Percentiles rank a stretch among this genome's conserved stretches.
These are phyloP conservation scores for Zymoseptoria pseudotritici DNA, from an alignment of 2,329 filamentous ascomycete species.

Conservation along the genomic window DNA sequence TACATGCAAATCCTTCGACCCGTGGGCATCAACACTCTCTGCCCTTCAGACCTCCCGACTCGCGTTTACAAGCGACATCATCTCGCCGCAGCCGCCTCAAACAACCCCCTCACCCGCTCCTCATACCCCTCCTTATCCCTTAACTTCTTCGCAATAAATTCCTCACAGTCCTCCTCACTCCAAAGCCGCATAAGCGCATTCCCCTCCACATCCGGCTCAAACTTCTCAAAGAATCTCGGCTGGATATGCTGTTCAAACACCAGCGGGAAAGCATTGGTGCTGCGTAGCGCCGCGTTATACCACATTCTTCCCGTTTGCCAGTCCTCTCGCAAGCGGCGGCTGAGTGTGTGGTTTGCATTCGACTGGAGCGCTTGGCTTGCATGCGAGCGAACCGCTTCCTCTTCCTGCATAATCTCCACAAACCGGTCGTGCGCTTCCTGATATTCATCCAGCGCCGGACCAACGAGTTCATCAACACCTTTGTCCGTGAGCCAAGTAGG, in stretches of 20 bases:
- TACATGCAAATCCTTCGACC: too few species aligned
- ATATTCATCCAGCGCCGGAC: constrained; percentile 6
- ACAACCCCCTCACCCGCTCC: background rate
- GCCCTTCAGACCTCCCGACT: too few species aligned
- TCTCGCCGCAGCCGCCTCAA: background rate
- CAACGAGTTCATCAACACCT: constrained; percentile 3
- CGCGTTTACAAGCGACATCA: too few species aligned
- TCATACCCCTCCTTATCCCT: background rate
- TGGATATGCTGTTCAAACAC: constrained; percentile 8
- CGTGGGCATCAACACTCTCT: too few species aligned
- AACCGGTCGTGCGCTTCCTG: constrained; percentile 5
- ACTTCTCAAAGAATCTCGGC: background rate
- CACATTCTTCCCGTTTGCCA: constrained; percentile 32
- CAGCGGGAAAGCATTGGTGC: constrained; percentile 6
- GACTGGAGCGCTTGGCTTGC: background rate
- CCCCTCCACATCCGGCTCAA: background rate
- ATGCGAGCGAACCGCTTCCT: constrained; percentile 1
- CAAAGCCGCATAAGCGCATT: background rate
- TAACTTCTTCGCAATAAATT: background rate
- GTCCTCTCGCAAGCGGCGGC: constrained; percentile 3
- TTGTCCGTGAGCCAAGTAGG: constrained; percentile 26
- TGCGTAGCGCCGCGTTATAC: constrained; percentile 18
- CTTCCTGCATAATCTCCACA: constrained; percentile 2
- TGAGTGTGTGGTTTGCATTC: background rate
- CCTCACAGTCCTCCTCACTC: background rate